phyloP scores from a whole-genome alignment of 768 basidiomycete species.

The Amylocystis lapponica region DNA sequence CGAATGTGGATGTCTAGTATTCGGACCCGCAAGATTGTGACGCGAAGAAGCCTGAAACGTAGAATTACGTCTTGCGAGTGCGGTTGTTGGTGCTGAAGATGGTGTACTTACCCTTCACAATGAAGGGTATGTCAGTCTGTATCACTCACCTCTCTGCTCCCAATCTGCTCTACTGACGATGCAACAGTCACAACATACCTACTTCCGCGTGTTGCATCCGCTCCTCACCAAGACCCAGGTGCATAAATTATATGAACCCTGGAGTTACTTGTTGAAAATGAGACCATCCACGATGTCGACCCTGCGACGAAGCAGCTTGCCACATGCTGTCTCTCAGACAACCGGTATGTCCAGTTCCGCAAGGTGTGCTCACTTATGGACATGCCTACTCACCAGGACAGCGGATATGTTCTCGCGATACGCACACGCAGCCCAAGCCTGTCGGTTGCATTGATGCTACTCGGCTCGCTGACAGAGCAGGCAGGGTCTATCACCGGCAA shows the following conservation, averaged over 20 bases:
- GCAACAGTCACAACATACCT: conserved; percentile 83
- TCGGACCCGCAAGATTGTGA: no score
- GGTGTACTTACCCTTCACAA: conserved; percentile 91
- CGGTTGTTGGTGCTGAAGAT: conserved; percentile 89
- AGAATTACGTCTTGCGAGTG: conserved; percentile 79
- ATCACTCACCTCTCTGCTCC: conserved; percentile 95
- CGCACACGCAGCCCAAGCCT: conserved; percentile 36
- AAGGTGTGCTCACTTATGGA: no score
- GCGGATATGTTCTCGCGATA: conserved; percentile 34
- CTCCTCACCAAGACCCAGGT: conserved; percentile 91
- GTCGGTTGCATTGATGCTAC: conserved; percentile 30
- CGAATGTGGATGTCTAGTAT: conserved; percentile 10
- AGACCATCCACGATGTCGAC: conserved; percentile 74
- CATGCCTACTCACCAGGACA: conserved; percentile 30
- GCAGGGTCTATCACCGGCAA: conserved; percentile 22
- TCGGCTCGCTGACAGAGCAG: conserved; percentile 23
- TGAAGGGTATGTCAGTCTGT: conserved; percentile 88
- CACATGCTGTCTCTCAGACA: conserved; percentile 80
- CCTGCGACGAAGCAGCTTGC: conserved; percentile 89
- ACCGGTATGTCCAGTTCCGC: conserved; percentile 76
- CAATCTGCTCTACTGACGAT: background rate
- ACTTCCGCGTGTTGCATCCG: conserved; percentile 92
- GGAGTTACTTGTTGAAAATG: conserved; percentile 68
- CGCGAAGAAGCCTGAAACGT: conserved; percentile 36
- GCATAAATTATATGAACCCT: conserved; percentile 81